Percentiles rank a stretch among this genome's conserved stretches.
phyloP scores from a whole-genome alignment of 192 early-diverging fungal species.

The Coemansia sp. region DNA sequence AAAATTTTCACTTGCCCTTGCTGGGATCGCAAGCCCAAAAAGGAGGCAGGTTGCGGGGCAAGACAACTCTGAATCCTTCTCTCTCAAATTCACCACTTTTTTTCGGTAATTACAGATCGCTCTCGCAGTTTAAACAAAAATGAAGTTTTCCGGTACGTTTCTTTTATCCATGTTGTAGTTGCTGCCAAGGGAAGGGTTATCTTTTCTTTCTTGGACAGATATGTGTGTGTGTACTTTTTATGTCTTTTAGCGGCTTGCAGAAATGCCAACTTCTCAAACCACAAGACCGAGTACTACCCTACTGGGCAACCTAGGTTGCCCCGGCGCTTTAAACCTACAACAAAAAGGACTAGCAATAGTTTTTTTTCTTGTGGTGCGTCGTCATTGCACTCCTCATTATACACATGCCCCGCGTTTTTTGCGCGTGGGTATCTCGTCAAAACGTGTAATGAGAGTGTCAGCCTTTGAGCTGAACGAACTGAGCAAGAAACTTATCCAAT shows the following conservation, averaged over 20 bases:
- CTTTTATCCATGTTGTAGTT: background rate
- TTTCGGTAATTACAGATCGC: constrained; percentile 31
- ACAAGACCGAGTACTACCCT: constrained; percentile 7
- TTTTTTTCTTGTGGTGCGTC: constrained; percentile 28
- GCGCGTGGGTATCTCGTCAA: constrained; percentile 14
- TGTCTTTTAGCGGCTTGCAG: constrained; percentile 2
- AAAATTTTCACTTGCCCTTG: constrained; percentile 11
- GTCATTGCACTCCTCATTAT: constrained; percentile 49
- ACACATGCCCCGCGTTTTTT: no score
- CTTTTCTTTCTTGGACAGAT: background rate
- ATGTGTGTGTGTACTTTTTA: background rate
- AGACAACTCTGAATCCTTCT: constrained; percentile 24
- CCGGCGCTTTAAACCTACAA: constrained; percentile 35
- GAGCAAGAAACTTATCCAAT: constrained; percentile 14
- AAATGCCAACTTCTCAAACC: background rate
- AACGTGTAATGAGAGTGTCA: constrained; percentile 41
- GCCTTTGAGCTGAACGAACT: constrained; percentile 54
- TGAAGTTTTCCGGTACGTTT: constrained; percentile 57
- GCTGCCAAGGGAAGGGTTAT: background rate
- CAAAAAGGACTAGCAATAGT: background rate
- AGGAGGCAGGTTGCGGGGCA: background rate
- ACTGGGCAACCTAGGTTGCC: constrained; percentile 24
- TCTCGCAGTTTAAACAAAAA: constrained; percentile 30
- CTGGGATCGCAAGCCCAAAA: background rate
- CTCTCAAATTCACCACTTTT: constrained; percentile 31